phyloP scores from a whole-genome alignment of 352 stramenopile genomes.

The Globisporangium megalacanthum region DNA sequence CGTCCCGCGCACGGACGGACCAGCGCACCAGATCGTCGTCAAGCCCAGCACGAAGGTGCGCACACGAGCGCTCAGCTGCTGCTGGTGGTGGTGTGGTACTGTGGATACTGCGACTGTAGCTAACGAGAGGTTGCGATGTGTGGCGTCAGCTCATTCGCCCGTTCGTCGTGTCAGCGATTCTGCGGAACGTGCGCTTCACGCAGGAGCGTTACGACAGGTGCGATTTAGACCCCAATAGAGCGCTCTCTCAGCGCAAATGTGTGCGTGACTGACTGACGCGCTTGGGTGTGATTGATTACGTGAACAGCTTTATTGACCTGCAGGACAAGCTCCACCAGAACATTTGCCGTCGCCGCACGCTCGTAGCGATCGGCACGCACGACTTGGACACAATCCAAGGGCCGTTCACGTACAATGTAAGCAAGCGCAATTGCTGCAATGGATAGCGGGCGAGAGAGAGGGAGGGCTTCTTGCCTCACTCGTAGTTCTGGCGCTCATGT shows the following conservation, averaged over 20 bases:
- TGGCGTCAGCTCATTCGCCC: slow-evolving; percentile 85
- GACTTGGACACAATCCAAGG: slow-evolving; percentile 96
- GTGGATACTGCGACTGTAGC: not conserved
- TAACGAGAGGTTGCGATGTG: not conserved
- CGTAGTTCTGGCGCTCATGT: too few relatives aligned
- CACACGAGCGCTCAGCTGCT: not conserved
- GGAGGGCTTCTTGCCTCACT: too few relatives aligned
- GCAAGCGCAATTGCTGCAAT: slow-evolving; percentile 3
- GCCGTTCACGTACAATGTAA: slow-evolving; percentile 90
- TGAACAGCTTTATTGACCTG: slow-evolving; percentile 97
- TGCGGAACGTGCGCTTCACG: slow-evolving; percentile 96
- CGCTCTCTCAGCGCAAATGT: not conserved
- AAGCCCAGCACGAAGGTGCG: slow-evolving; percentile 82
- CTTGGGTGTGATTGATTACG: not conserved
- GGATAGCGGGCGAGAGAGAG: not conserved
- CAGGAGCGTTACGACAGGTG: slow-evolving; percentile 93
- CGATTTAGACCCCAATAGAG: not conserved
- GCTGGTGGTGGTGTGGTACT: too few relatives aligned
- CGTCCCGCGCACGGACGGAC: slow-evolving; percentile 34
- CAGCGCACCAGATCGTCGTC: slow-evolving; percentile 80
- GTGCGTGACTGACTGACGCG: not conserved
- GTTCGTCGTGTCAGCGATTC: slow-evolving; percentile 97
- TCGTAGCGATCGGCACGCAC: slow-evolving; percentile 99
- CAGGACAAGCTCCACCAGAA: slow-evolving; percentile 99
- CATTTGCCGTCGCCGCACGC: slow-evolving; percentile 98